These are phyloP conservation scores for Saitozyma sp. DNA, from an alignment of 768 basidiomycete genomes.

Conservation along the genomic window DNA sequence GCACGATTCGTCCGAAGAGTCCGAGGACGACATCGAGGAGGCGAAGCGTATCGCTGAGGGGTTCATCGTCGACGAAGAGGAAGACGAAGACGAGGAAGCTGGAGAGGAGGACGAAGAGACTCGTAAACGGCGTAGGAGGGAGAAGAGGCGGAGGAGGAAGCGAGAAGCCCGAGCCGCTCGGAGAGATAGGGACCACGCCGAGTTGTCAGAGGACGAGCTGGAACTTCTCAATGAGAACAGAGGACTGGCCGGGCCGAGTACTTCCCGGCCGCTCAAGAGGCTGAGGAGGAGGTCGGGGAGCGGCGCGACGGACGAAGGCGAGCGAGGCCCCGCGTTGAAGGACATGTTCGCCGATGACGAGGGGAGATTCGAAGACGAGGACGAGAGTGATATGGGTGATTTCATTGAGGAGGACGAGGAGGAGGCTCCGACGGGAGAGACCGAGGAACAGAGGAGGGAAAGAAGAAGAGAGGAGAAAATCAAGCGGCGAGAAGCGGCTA, in stretches of 20 bases:
- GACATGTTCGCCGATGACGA: slow-evolving; percentile 79
- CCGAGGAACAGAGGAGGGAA: slow-evolving; percentile 71
- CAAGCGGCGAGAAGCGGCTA: slow-evolving; percentile 64
- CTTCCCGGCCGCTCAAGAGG: slow-evolving; percentile 65
- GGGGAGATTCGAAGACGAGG: slow-evolving; percentile 64
- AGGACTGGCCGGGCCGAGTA: slow-evolving; percentile 64
- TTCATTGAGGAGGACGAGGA: slow-evolving; percentile 65
- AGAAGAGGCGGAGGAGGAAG: slow-evolving; percentile 62
- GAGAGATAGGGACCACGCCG: slow-evolving; percentile 37
- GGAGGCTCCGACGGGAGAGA: slow-evolving; percentile 71
- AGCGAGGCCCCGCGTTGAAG: slow-evolving; percentile 59
- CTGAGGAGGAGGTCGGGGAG: slow-evolving; percentile 62
- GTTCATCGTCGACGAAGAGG: slow-evolving; percentile 88
- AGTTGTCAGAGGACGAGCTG: slow-evolving; percentile 80
- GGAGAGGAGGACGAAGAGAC: slow-evolving; percentile 56
- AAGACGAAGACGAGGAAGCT: slow-evolving; percentile 78
- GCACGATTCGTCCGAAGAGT: slow-evolving; percentile 54
- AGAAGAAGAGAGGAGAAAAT: slow-evolving; percentile 57
- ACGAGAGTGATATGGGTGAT: slow-evolving; percentile 64
- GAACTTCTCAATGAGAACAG: slow-evolving; percentile 83
- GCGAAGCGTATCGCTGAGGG: slow-evolving; percentile 75
- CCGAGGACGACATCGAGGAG: slow-evolving; percentile 88
- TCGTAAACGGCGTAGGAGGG: slow-evolving; percentile 58
- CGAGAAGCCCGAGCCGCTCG: slow-evolving; percentile 45
- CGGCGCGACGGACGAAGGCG: slow-evolving; percentile 65